Percentiles rank a stretch among this genome's conserved stretches.
Conservation (phyloP, 352 stramenopile genomes). For the Globisporangium carolinianum region DNA sequence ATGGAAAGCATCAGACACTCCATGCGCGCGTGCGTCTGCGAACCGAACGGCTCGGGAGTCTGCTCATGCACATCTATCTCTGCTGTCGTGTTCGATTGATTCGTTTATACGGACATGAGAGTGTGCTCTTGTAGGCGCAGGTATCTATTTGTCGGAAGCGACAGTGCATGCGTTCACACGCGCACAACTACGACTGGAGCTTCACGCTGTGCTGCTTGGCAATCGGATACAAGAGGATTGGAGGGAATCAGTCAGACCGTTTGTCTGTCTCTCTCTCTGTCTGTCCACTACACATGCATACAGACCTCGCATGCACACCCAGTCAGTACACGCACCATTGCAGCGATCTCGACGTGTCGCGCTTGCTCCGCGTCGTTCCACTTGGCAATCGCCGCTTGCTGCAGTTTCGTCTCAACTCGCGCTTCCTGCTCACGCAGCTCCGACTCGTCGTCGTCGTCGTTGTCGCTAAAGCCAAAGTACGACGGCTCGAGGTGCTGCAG, state of each 20-base stretch:
- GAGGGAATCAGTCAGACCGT: not conserved
- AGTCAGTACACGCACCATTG: constrained; percentile 18
- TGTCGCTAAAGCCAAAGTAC: constrained; percentile 75
- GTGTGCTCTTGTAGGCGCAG: too few species aligned
- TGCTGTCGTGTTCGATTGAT: too few species aligned
- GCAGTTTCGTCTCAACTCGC: constrained; percentile 34
- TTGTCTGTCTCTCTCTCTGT: not conserved
- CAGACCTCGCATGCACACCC: not conserved
- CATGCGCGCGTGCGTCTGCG: too few species aligned
- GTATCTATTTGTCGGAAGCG: too few species aligned
- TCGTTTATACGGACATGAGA: too few species aligned
- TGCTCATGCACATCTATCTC: too few species aligned
- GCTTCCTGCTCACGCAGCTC: constrained; percentile 38
- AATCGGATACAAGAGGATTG: not conserved
- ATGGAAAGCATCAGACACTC: too few species aligned
- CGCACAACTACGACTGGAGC: constrained; percentile 9
- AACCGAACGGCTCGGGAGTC: too few species aligned
- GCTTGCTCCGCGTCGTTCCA: constrained; percentile 47
- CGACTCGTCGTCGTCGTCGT: constrained; percentile 14
- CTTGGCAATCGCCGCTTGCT: constrained; percentile 37
- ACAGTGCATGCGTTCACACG: not conserved
- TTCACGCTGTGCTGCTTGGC: constrained; percentile 7
- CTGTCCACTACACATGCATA: not conserved
- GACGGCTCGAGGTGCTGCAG: constrained; percentile 87
- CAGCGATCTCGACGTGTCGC: constrained; percentile 27